Evolutionary conservation across 768 basidiomycete genomes (phyloP), one percentile per base, ranked within the genome.

Genomic region (Tulasnella sp.): DNA sequence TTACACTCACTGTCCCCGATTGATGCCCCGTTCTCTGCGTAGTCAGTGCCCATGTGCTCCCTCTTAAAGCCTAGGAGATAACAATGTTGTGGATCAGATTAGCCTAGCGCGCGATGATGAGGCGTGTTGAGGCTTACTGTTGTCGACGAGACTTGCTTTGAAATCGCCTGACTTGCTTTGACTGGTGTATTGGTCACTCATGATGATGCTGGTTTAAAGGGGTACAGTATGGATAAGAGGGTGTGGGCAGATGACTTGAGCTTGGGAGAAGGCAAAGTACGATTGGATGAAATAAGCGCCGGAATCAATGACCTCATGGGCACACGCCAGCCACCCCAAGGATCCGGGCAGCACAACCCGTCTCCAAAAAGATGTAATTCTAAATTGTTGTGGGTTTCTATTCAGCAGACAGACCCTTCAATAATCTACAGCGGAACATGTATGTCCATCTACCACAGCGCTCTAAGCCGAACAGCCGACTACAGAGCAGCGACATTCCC

Each of bases 171-270:
- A 11, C 17, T 10, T 11, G 17, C 24, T 15, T 9, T 56, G 43
- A 17, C 42, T 44, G 44, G 54, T 56, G 22, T 56, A 56, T 45
- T 56, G 54, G 44, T 44, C 42, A 30, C 54, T 48, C 54, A 56
- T 56, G 52, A 30, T 53, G 29, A 41, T 42, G 34, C 15, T 38
- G 34, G 24, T 27, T 38, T 24, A 53, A 41, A 53, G 52, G 52
- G 31, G 52, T n/a, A n/a, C n/a, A n/a, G n/a, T n/a, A n/a, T 15
- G 52, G n/a, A 5, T 17, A 38, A 41, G 30, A 22, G 22, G 25
- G 25, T 53, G 52, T 15, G 38, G 11, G 31, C 7, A 38, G 15
- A 38, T 38, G 52, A 21, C 52, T 53, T 42, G 34, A 15, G 5
- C 15, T 38, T 22, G 42, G 21, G 42, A 31, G 38, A 41, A 41